phyloP scores from a whole-genome alignment of 129 eudicot genomes.

The Kitagawia praeruptora region DNA sequence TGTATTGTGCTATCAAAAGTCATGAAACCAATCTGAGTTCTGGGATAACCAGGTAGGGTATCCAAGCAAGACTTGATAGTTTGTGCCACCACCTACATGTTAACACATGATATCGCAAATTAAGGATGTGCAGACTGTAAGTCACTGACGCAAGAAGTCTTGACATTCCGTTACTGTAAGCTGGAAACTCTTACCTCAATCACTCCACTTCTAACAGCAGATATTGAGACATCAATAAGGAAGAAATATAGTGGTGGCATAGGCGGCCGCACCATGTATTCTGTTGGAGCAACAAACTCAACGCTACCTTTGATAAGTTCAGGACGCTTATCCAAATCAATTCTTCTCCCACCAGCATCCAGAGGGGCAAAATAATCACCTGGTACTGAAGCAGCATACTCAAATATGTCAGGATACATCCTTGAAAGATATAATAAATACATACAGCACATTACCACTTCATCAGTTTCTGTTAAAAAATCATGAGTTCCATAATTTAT shows the following conservation, averaged over 20 bases:
- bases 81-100: slow-evolving; percentile 76
- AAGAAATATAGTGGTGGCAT: slow-evolving; percentile 94
- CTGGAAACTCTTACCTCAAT: slow-evolving; percentile 56
- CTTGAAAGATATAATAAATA: neutral
- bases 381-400: slow-evolving; percentile 43
- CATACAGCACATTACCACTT: neutral
- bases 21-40: slow-evolving; percentile 96
- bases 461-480: neutral
- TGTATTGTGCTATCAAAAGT: slow-evolving; percentile 93
- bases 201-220: slow-evolving; percentile 90
- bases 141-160: neutral
- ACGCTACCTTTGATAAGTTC: slow-evolving; percentile 92
- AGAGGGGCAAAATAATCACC: slow-evolving; percentile 75
- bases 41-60: slow-evolving; percentile 68
- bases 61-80: slow-evolving; percentile 91
- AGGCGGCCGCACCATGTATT: slow-evolving; percentile 99
- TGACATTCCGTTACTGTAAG: neutral
- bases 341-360: slow-evolving; percentile 81
- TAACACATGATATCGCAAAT: neutral
- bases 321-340: slow-evolving; percentile 80
- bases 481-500: neutral
- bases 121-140: neutral
- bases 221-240: slow-evolving; percentile 78
- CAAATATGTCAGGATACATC: slow-evolving; percentile 19
- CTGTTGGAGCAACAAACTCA: slow-evolving; percentile 96